Percentiles rank a stretch among this genome's conserved stretches.
Conservation (phyloP, 2,329 filamentous ascomycete species). For the Colletotrichum sp. region DNA sequence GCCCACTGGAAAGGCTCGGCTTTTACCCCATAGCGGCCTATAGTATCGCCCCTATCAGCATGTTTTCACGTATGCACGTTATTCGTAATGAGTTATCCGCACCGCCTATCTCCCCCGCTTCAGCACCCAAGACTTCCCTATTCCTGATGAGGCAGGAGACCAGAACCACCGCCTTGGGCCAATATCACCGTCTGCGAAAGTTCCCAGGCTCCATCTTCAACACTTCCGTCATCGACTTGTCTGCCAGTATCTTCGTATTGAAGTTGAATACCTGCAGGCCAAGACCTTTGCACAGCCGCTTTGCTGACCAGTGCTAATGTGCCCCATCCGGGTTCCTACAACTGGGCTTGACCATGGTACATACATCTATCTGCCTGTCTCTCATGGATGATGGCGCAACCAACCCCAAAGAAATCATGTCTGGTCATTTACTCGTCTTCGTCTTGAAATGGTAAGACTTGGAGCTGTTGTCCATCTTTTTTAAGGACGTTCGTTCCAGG, state of each 20-base stretch:
- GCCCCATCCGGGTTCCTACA: neutral
- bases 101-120: slow-evolving; percentile 17
- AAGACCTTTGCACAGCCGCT: neutral
- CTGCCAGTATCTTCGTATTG: neutral
- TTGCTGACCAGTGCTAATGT: neutral
- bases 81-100: neutral
- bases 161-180: neutral
- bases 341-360: neutral
- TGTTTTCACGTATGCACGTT: neutral
- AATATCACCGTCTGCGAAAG: neutral
- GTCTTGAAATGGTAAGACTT: neutral
- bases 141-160: slow-evolving; percentile 3
- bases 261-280: neutral
- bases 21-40: neutral
- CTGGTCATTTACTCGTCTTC: neutral
- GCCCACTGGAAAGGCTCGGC: neutral
- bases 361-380: neutral
- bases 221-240: neutral
- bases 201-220: neutral
- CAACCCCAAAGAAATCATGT: neutral
- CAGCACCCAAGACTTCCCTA: neutral
- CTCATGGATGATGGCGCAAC: neutral
- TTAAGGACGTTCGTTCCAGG: fast-evolving
- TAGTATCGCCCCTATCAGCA: neutral
- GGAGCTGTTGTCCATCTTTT: fast-evolving